These are phyloP conservation scores for Physcomitrellopsis africana DNA, from an alignment of 225 moss, liverwort and hornwort genomes.

Conservation along the genomic window DNA sequence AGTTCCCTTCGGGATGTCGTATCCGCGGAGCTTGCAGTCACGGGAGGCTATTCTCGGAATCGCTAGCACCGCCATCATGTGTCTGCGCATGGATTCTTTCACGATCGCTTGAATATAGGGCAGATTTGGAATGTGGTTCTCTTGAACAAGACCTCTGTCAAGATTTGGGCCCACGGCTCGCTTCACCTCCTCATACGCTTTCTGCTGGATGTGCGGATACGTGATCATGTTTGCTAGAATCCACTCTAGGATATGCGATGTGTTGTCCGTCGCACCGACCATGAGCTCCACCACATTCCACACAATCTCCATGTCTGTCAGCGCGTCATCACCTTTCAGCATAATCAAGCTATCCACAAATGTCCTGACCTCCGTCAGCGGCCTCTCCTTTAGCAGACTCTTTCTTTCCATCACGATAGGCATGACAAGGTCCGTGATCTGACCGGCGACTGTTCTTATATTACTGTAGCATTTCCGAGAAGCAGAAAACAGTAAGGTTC, in stretches of 20 bases:
- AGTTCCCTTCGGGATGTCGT: conserved; percentile 46
- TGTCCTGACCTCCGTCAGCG: neutral
- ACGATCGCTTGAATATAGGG: conserved; percentile 38
- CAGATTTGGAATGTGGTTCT: conserved; percentile 34
- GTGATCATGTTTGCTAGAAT: conserved; percentile 47
- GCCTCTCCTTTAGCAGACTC: neutral
- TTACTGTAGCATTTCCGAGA: conserved; percentile 34
- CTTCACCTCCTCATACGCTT: conserved; percentile 32
- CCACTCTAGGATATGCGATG: conserved; percentile 51
- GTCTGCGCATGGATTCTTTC: conserved; percentile 56
- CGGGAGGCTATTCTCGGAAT: conserved; percentile 46
- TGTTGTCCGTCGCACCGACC: conserved; percentile 64
- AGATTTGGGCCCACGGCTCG: conserved; percentile 35
- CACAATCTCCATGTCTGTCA: conserved; percentile 55
- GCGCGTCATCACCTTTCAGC: conserved; percentile 39
- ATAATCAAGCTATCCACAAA: conserved; percentile 54
- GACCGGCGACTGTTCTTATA: conserved; percentile 26
- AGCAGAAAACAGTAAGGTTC: conserved; percentile 21
- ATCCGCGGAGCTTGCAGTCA: conserved; percentile 34
- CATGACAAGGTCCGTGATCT: conserved; percentile 34
- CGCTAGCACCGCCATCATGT: conserved; percentile 55
- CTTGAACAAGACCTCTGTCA: conserved; percentile 34
- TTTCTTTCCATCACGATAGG: conserved; percentile 44
- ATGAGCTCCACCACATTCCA: conserved; percentile 64
- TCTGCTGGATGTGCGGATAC: conserved; percentile 38